Base-by-base conservation (phyloP, 1,284 basidiomycete species). In the Papiliotrema flavescens region DNA sequence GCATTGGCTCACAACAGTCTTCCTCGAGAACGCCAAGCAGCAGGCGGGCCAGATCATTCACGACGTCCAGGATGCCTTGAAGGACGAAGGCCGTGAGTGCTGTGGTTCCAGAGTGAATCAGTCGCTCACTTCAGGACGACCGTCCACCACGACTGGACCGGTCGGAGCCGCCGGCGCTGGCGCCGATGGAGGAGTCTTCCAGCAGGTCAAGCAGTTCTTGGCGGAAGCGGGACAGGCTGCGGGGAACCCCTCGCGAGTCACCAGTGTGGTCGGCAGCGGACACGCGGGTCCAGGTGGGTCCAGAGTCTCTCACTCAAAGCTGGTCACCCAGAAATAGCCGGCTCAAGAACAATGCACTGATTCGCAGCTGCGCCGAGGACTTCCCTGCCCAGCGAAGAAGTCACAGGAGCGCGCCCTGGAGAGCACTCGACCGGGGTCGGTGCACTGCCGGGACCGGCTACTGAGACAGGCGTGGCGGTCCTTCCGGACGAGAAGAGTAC, bases 341-440 rank as follows among this genome's bases (percentile, higher is more conserved):
- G n/a, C n/a, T n/a, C n/a, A n/a, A n/a, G n/a, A n/a, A n/a, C n/a
- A n/a, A n/a, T n/a, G n/a, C n/a, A n/a, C 28, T 32, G 11, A 32
- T 11, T 32, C 28, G 28, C 28, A 32, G 61, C 56, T 23, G 56
- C 57, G 15, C 56, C 61, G 24, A 24, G 50, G 36, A 55, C 49
- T 15, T 62, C 63, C 17, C 49, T 70, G 15, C 70, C 71, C 11
- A 61, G 64, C 17, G 53, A 66, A 11, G 70, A 74, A 47, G 49
- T 54, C 23, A 53, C 58, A 13, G 71, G 69, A 17, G 59, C 68
- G n/a, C 52, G 55, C 2, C 64, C 70, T 7, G 68, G 67, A 14
- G 70, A 71, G 26, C 57, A 62, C 26, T 56, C 62, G n/a, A 51
- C 46, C 20, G 80, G 80, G 17, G 77, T 74, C 5, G 79, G 79